Evolutionary conservation across 345 rosid species (phyloP).

Genomic region (Iberis pinnata): DNA sequence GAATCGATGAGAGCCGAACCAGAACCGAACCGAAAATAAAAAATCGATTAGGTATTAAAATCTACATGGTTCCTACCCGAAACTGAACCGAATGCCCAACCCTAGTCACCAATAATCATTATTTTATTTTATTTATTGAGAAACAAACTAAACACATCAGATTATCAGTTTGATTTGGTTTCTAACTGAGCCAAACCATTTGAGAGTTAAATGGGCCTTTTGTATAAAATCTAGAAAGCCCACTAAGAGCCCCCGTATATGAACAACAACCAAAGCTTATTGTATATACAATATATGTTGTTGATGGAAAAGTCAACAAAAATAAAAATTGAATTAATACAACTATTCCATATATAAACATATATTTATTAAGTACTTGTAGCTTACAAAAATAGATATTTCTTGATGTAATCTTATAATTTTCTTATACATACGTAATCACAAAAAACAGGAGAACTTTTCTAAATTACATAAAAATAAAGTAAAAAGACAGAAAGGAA

Average conservation of each 20-base stretch:
- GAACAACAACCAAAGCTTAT: neutral
- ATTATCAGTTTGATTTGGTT: no score
- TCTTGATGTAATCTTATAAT: neutral
- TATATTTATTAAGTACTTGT: neutral
- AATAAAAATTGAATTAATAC: neutral
- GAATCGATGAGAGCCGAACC: no score
- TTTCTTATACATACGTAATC: conserved; percentile 17
- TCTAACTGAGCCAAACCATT: no score
- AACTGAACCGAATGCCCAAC: no score
- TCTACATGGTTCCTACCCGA: no score
- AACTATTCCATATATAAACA: neutral
- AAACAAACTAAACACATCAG: no score
- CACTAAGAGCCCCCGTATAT: no score
- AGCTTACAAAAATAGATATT: neutral
- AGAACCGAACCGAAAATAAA: no score
- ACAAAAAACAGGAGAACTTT: neutral
- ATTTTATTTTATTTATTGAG: no score
- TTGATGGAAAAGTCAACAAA: conserved; percentile 2
- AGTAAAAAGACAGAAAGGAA: conserved; percentile 1
- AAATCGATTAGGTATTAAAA: no score
- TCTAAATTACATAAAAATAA: neutral
- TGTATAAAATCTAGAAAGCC: no score
- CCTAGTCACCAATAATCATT: no score
- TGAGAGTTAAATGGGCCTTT: neutral
- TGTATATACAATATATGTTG: neutral